Percentiles rank a stretch among this genome's conserved stretches.
Evolutionary conservation across 805 yeast genomes (phyloP).

Genomic region (Ogataea nitratoaversa): DNA sequence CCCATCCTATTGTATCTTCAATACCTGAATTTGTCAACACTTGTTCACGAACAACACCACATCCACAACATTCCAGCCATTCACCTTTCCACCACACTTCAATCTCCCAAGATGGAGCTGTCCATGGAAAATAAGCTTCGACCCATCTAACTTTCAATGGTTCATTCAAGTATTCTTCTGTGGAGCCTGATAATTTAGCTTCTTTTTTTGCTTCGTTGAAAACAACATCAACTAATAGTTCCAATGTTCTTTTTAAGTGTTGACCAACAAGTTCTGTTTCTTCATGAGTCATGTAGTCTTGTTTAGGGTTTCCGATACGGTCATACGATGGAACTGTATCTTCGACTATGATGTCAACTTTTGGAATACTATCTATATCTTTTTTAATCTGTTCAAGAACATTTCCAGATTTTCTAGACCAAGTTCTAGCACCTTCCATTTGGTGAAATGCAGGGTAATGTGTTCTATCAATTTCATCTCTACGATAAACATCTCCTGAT

Average conservation of each 20-base stretch:
- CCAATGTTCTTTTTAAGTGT: constrained; percentile 84
- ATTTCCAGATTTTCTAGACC: constrained; percentile 48
- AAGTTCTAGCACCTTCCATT: constrained; percentile 91
- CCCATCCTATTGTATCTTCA: constrained; percentile 81
- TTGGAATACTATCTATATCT: constrained; percentile 66
- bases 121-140: constrained; percentile 96
- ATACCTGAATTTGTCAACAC: constrained; percentile 73
- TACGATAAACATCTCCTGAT: constrained; percentile 91
- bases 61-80: constrained; percentile 96
- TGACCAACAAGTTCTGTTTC: constrained; percentile 67
- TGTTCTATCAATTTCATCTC: constrained; percentile 92
- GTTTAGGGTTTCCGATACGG: constrained; percentile 68
- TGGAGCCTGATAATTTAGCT: constrained; percentile 57
- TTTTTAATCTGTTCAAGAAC: constrained; percentile 41
- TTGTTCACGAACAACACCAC: constrained; percentile 82
- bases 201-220: constrained; percentile 67
- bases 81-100: constrained; percentile 99
- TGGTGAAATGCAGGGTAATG: constrained; percentile 98
- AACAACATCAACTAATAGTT: constrained; percentile 75
- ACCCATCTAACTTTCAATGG: constrained; percentile 92
- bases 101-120: constrained; percentile 96
- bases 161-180: constrained; percentile 51
- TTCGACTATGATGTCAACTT: constrained; percentile 66
- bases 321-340: constrained; percentile 62
- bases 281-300: constrained; percentile 62